phyloP scores from a whole-genome alignment of 2,329 filamentous ascomycete genomes.

The Talaromyces rugulosus region DNA sequence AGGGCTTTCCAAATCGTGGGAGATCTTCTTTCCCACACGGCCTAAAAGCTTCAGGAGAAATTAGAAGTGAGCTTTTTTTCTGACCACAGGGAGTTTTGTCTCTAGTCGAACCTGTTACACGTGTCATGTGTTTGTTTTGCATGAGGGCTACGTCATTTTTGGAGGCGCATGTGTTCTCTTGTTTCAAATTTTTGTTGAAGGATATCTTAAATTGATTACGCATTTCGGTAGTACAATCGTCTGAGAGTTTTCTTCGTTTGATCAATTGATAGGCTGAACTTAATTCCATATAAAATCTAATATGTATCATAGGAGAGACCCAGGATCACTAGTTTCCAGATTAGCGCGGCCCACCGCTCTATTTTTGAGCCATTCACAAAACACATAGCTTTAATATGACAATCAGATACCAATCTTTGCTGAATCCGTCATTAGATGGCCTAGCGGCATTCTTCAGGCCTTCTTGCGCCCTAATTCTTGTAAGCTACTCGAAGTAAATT shows the following conservation, averaged over 20 bases:
- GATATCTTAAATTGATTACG: background rate
- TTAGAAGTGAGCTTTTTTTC: background rate
- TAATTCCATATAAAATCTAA: background rate
- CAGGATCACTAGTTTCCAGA: too few species aligned
- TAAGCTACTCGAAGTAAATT: too few species aligned
- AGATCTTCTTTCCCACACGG: background rate
- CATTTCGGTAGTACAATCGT: background rate
- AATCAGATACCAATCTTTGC: too few species aligned
- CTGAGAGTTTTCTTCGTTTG: background rate
- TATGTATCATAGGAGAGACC: too few species aligned
- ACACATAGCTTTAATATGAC: too few species aligned
- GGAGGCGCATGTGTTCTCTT: background rate
- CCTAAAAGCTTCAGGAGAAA: background rate
- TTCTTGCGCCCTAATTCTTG: too few species aligned
- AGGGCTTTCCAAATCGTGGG: background rate
- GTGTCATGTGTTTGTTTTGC: background rate
- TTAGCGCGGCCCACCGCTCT: too few species aligned
- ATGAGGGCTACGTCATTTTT: background rate
- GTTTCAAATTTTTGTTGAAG: background rate
- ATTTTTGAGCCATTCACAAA: too few species aligned
- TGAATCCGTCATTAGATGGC: too few species aligned
- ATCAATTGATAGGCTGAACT: background rate
- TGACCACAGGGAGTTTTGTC: background rate
- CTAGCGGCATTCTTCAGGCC: too few species aligned
- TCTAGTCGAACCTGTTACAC: background rate